Evolutionary conservation across 306 rosid genomes (phyloP).

Genomic region (Erythrophleum fordii): DNA sequence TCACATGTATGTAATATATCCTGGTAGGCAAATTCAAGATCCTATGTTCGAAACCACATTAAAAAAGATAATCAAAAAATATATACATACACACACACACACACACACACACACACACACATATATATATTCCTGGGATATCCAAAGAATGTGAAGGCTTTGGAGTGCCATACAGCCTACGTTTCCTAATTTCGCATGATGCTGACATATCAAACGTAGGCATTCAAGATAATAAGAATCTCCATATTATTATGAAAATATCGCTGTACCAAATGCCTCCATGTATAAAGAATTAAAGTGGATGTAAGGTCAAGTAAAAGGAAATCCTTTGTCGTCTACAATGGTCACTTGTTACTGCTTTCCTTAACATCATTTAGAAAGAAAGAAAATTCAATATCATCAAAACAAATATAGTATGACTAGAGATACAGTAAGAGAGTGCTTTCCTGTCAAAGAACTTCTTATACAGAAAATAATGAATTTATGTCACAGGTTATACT

Average conservation of each 20-base stretch:
- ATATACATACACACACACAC: too few relatives aligned
- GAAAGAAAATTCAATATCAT: background rate
- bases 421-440: background rate
- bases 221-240: background rate
- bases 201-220: background rate
- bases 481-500: background rate
- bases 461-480: background rate
- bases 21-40: background rate
- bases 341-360: background rate
- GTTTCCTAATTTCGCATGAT: background rate
- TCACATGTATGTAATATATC: background rate
- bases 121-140: background rate
- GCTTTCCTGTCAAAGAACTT: background rate
- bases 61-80: background rate
- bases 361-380: background rate
- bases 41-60: background rate
- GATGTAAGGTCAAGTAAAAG: background rate
- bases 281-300: background rate
- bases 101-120: too few relatives aligned
- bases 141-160: background rate
- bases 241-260: too few relatives aligned
- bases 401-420: background rate
- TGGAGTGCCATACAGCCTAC: background rate
- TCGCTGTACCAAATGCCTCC: background rate
- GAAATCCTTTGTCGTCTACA: background rate